A percentile compares a stretch with the other conserved stretches of the same genome.
These are phyloP conservation scores for Mycena galericulata DNA, from an alignment of 768 basidiomycete species.

Conservation along the genomic window DNA sequence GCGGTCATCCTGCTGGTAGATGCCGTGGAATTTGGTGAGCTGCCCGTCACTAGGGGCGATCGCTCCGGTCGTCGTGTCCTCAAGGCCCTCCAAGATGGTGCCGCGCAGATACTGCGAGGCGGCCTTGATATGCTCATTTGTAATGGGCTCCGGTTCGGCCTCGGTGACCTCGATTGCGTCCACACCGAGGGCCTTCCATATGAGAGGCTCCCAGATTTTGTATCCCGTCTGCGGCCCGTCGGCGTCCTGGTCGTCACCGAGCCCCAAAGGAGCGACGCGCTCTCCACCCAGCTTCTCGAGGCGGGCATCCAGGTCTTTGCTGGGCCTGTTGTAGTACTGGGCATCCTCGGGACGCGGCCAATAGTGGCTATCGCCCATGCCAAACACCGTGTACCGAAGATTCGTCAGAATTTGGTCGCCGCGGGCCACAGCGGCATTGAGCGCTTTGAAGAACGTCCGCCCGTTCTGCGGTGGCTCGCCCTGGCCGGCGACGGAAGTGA, in stretches of 20 bases:
- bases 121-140: slow-evolving; percentile 99
- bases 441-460: slow-evolving; percentile 86
- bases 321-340: slow-evolving; percentile 98
- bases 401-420: slow-evolving; percentile 71
- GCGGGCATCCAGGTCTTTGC: slow-evolving; percentile 88
- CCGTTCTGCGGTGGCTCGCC: slow-evolving; percentile 99
- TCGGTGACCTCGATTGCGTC: slow-evolving; percentile 90
- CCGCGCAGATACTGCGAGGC: slow-evolving; percentile 94
- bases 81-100: slow-evolving; percentile 92
- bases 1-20: slow-evolving; percentile 97
- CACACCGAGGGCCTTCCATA: slow-evolving; percentile 97
- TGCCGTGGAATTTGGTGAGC: slow-evolving; percentile 97
- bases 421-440: slow-evolving; percentile 74
- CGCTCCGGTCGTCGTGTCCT: slow-evolving; percentile 89
- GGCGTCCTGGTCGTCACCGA: slow-evolving; percentile 97
- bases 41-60: slow-evolving; percentile 92
- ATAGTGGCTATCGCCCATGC: slow-evolving; percentile 98
- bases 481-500: slow-evolving; percentile 96
- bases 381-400: slow-evolving; percentile 88
- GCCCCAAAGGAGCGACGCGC: slow-evolving; percentile 79
- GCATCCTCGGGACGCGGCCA: slow-evolving; percentile 98
- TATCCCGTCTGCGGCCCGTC: slow-evolving; percentile 97
- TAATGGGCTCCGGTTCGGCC: slow-evolving; percentile 95
- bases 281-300: slow-evolving; percentile 85
- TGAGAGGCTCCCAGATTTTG: slow-evolving; percentile 91